phyloP scores from a whole-genome alignment of 1,284 basidiomycete species.

The Tylopilus sp. region DNA sequence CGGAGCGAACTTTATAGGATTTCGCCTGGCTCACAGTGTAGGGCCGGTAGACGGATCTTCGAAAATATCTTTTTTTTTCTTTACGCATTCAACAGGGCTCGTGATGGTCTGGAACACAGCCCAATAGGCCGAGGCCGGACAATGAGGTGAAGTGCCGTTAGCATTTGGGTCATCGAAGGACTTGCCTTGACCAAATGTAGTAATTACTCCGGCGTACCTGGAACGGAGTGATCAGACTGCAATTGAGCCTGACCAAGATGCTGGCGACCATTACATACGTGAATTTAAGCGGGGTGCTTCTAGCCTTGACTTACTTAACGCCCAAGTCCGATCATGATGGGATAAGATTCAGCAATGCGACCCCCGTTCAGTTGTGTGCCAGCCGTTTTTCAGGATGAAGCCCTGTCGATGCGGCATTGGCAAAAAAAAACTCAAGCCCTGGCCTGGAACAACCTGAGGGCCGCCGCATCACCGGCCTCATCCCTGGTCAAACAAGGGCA shows the following conservation, averaged over 20 bases:
- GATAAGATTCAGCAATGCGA: no score
- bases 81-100: not conserved
- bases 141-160: not conserved
- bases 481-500: no score
- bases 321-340: not conserved
- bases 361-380: no score
- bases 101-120: not conserved
- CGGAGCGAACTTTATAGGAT: conserved; percentile 23
- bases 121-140: not conserved
- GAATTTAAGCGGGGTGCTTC: not conserved
- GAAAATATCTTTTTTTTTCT: not conserved
- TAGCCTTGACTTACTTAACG: not conserved
- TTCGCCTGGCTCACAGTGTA: conserved; percentile 4
- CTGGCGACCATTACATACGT: not conserved
- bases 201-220: not conserved
- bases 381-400: no score
- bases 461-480: no score
- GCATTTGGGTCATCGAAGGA: not conserved
- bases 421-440: no score
- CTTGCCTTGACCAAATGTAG: not conserved
- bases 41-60: not conserved
- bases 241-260: not conserved
- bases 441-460: no score
- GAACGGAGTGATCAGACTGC: not conserved
- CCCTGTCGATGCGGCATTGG: no score